Evolutionary conservation across 1,139 yeast species (phyloP), one percentile per base, ranked within the genome.

Genomic region (Geotrichum citri-aurantii): DNA sequence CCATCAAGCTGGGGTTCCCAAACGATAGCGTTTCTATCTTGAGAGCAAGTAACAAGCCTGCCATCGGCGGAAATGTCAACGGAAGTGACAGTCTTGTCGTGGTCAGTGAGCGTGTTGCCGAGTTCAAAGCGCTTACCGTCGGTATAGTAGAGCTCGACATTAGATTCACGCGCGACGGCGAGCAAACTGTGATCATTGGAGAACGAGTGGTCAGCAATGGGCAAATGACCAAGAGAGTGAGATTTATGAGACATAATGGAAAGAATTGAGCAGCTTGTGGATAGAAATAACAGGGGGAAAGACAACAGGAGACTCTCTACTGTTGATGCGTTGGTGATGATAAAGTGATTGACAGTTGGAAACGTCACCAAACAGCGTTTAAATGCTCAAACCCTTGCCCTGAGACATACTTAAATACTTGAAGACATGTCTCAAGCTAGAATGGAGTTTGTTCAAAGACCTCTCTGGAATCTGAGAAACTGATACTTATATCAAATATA

Each of bases 1-100:
- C 85, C 86, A 68, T 81, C 83, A 57, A 70, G 62, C 73, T 80
- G 76, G 57, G 87, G 86, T 65, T 89, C 93, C 98, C 98, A 93
- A 19, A 95, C 99, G 67, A 92, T 81, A 5, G 99, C 99, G 69
- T 95, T 95, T 74, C 99, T 82, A 73, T 95, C 99, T 75, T 95
- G 98, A 4, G 99, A 92, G 72, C 98, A 92, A 31, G 99, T 93
- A 68, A 93, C 95, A 66, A 95, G 89, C 70, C 87, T 84, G 50
- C 97, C 97, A 66, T 89, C 90, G 27, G 83, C 79, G 27, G 97
- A 88, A 66, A 95, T 85, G 70, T 95, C 99, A 46, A 95, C 91
- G 0, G 97, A 91, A 12, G 99, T 93, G 54, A 95, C 95, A 2
- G 95, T 85, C 73, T 92, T 92, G 74, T 93, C 99, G 73, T 95